A percentile compares a stretch with the other conserved stretches of the same genome.
Conservation (phyloP, 495 filamentous ascomycete species). For the Alectoria sarmentosa region DNA sequence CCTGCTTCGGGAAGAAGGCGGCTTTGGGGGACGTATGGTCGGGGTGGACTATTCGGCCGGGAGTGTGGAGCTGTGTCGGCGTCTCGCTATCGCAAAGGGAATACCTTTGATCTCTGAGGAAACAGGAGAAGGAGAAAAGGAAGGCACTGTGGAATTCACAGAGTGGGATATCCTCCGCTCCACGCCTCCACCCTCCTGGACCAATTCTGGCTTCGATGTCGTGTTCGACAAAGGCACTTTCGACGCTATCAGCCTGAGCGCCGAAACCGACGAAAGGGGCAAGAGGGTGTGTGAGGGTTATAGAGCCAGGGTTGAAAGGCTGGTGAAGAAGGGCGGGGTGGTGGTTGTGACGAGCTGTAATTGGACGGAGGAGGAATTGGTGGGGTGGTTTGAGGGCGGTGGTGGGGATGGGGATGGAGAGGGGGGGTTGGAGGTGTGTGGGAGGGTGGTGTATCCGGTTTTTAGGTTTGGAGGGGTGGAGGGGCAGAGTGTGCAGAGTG, state of each 20-base stretch:
- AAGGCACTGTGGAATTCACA: slow-evolving; percentile 50
- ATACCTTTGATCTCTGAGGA: slow-evolving; percentile 11
- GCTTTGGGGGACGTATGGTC: slow-evolving; percentile 56
- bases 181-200: slow-evolving; percentile 26
- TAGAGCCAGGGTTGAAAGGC: slow-evolving; percentile 49
- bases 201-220: slow-evolving; percentile 57
- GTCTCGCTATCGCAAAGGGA: slow-evolving; percentile 36
- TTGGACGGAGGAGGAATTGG: slow-evolving; percentile 89
- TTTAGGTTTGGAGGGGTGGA: slow-evolving; percentile 58
- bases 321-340: slow-evolving; percentile 63
- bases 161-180: slow-evolving; percentile 67
- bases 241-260: slow-evolving; percentile 76
- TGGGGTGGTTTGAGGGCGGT: slow-evolving; percentile 57
- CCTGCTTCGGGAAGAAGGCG: slow-evolving; percentile 53
- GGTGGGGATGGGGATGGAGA: slow-evolving; percentile 10
- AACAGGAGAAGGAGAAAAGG: slow-evolving; percentile 15
- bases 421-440: slow-evolving; percentile 48
- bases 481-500: slow-evolving; percentile 74
- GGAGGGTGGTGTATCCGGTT: slow-evolving; percentile 67
- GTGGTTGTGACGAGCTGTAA: slow-evolving; percentile 92
- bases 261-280: slow-evolving; percentile 47
- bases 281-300: slow-evolving; percentile 66
- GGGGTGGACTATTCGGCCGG: slow-evolving; percentile 80
- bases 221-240: slow-evolving; percentile 96
- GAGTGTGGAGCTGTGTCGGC: slow-evolving; percentile 63